phyloP scores from a whole-genome alignment of 768 basidiomycete species.

The Tephrocybe sp. region DNA sequence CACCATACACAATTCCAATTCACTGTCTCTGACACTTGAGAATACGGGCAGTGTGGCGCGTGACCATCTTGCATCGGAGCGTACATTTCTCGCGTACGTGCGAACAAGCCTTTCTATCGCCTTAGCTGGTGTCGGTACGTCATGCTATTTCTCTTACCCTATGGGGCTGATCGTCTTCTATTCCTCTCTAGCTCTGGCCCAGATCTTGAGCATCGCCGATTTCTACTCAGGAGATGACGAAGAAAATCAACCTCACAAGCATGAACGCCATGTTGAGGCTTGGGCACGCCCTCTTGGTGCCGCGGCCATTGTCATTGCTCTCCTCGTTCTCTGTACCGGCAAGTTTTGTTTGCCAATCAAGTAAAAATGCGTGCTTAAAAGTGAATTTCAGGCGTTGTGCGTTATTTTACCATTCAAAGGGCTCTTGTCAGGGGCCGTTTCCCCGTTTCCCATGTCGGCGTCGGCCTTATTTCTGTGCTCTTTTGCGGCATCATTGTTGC shows the following conservation, averaged over 20 bases:
- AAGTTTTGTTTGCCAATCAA: neutral
- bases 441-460: slow-evolving; percentile 10
- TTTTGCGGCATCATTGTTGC: slow-evolving; percentile 9
- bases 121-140: slow-evolving; percentile 40
- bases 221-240: slow-evolving; percentile 12
- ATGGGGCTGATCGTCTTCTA: neutral
- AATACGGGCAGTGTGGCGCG: slow-evolving; percentile 51
- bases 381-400: slow-evolving; percentile 1
- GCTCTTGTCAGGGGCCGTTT: slow-evolving; percentile 13
- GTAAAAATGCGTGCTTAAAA: neutral
- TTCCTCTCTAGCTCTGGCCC: slow-evolving; percentile 37
- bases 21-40: slow-evolving; percentile 28
- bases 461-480: slow-evolving; percentile 4
- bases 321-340: slow-evolving; percentile 33
- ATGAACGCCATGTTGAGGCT: slow-evolving; percentile 1
- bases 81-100: slow-evolving; percentile 53
- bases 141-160: neutral
- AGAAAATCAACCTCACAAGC: neutral
- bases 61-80: slow-evolving; percentile 52
- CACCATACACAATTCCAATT: neutral
- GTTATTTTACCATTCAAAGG: slow-evolving; percentile 16
- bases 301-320: slow-evolving; percentile 32
- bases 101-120: slow-evolving; percentile 49
- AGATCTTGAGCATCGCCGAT: slow-evolving; percentile 42
- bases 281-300: slow-evolving; percentile 46